A percentile compares a stretch with the other conserved stretches of the same genome.
Evolutionary conservation across 164 flowering plant genomes (phyloP).

Genomic region (Annona cherimola): DNA sequence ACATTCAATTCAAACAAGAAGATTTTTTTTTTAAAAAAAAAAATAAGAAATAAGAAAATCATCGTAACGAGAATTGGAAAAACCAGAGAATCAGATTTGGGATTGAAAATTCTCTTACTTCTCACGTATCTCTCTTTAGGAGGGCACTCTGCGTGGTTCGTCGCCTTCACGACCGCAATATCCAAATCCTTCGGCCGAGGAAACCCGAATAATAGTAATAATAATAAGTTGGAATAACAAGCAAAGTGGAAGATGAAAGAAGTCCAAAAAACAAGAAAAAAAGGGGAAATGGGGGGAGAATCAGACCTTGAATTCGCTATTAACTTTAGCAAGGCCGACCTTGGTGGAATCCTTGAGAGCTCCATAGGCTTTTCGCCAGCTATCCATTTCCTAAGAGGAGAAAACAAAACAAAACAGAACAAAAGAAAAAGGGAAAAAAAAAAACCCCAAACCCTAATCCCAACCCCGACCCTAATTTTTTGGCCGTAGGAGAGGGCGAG

Average conservation of each 20-base stretch:
- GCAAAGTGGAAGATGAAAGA: conserved; percentile 4
- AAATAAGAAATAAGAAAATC: background rate
- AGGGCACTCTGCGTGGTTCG: conserved; percentile 80
- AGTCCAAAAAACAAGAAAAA: background rate
- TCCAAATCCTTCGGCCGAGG: conserved; percentile 56
- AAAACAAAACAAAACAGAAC: too few relatives aligned
- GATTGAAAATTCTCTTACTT: conserved; percentile 36
- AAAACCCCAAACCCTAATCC: background rate
- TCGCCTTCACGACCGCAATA: conserved; percentile 81
- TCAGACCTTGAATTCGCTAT: conserved; percentile 64
- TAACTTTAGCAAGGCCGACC: conserved; percentile 79
- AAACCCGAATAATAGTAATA: background rate
- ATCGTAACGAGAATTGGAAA: background rate
- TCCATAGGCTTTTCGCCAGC: conserved; percentile 68
- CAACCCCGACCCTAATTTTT: background rate
- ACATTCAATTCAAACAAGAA: background rate
- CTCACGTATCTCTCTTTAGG: conserved; percentile 80
- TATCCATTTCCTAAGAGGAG: conserved; percentile 34
- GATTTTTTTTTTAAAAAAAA: background rate
- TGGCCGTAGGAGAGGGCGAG: background rate
- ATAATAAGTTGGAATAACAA: background rate
- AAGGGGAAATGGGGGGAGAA: background rate
- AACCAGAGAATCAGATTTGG: background rate
- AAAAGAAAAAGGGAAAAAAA: background rate
- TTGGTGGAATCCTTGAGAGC: conserved; percentile 76